Percentiles rank a stretch among this genome's conserved stretches.
Evolutionary conservation across 2,329 filamentous ascomycete genomes (phyloP).

Genomic region (Rhinocladiella mackenziei): DNA sequence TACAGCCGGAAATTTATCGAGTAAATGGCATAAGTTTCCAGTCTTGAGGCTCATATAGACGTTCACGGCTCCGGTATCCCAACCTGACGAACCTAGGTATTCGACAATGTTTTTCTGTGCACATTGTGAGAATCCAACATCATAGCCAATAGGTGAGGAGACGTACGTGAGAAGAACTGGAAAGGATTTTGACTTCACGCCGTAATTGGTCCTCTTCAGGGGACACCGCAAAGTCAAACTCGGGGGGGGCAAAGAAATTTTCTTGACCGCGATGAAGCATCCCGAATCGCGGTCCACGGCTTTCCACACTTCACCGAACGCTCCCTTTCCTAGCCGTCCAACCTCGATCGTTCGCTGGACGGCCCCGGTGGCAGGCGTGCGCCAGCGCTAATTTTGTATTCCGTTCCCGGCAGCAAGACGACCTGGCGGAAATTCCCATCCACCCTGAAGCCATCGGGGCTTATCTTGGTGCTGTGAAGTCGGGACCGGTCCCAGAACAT

Average conservation of each 20-base stretch:
- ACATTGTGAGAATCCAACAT: not conserved
- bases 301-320: not conserved
- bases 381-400: conserved; percentile 3
- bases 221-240: not conserved
- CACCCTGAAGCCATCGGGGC: conserved; percentile 1
- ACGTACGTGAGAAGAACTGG: not conserved
- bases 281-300: not conserved
- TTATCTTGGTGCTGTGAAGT: conserved; percentile 8
- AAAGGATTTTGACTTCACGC: not conserved
- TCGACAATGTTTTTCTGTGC: not conserved
- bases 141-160: not conserved
- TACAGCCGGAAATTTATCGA: not conserved
- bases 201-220: not conserved
- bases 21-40: conserved; percentile 1
- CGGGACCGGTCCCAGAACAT: conserved; percentile 8
- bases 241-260: not conserved
- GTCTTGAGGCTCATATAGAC: not conserved
- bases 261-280: not conserved
- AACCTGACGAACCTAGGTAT: conserved; percentile 1
- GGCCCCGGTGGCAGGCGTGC: not conserved
- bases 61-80: not conserved
- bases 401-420: conserved; percentile 3
- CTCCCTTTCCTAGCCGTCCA: not conserved
- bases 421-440: conserved; percentile 8
- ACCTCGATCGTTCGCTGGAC: not conserved